Conservation (phyloP, 2,329 filamentous ascomycete genomes). For the Remersonia thermophila region DNA sequence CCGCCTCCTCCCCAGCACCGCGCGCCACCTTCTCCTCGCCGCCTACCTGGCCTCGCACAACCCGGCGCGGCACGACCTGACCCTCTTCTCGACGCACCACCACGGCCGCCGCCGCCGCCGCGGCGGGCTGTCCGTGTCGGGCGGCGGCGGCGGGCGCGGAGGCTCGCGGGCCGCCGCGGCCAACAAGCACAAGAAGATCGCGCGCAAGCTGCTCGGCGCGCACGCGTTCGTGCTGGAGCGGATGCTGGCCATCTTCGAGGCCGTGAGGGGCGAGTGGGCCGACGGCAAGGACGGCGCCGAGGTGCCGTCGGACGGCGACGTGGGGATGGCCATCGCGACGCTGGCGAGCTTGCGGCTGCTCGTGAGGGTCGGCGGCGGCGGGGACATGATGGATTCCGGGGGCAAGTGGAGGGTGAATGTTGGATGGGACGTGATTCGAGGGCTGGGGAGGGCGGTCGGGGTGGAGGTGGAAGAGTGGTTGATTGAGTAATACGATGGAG, state of each 20-base stretch:
- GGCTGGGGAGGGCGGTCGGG: conserved; percentile 58
- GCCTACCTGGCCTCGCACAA: conserved; percentile 78
- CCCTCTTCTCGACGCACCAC: conserved; percentile 63
- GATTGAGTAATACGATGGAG: conserved; percentile 37
- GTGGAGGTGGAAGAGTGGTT: conserved; percentile 72
- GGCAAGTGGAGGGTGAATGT: conserved; percentile 69
- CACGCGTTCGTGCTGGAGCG: conserved; percentile 68
- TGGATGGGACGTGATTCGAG: conserved; percentile 63
- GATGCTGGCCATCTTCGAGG: conserved; percentile 64
- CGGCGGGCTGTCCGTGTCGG: conserved; percentile 23
- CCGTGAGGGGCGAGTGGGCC: conserved; percentile 46
- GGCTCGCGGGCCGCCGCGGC: too few species aligned
- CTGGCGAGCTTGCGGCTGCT: conserved; percentile 58
- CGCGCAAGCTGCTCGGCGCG: conserved; percentile 63
- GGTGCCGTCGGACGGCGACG: conserved; percentile 36
- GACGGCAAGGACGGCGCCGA: conserved; percentile 19
- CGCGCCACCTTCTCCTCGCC: conserved; percentile 60
- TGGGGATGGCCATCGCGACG: conserved; percentile 57
- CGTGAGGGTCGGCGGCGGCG: conserved; percentile 43
- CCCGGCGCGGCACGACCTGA: conserved; percentile 56
- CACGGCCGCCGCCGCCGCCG: conserved; percentile 38
- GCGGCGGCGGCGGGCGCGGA: conserved; percentile 20
- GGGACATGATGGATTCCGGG: conserved; percentile 55
- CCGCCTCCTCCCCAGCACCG: conserved; percentile 54
- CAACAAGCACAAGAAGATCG: conserved; percentile 56